These are phyloP conservation scores for Pelargonium nanum DNA, from an alignment of 345 rosid genomes.

Conservation along the genomic window DNA sequence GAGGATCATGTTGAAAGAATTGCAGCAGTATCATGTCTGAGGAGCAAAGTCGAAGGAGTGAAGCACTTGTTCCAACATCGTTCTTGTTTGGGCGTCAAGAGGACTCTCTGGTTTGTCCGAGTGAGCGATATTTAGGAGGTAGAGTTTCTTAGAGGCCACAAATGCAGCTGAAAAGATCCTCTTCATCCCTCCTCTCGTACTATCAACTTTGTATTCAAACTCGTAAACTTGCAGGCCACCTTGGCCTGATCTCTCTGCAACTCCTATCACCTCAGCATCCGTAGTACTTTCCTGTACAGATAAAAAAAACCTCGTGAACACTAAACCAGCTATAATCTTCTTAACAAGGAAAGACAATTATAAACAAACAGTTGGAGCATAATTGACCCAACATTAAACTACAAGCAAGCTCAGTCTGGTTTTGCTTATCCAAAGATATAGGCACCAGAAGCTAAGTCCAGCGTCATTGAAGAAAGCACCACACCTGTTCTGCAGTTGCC, in stretches of 20 bases:
- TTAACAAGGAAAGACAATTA: not conserved
- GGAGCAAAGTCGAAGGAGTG: constrained; percentile 58
- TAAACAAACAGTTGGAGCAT: too few relatives aligned
- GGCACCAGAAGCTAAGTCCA: too few relatives aligned
- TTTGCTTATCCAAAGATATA: too few relatives aligned
- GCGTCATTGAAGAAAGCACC: too few relatives aligned
- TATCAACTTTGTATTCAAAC: constrained; percentile 70
- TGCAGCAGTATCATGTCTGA: constrained; percentile 7
- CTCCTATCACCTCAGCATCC: constrained; percentile 61
- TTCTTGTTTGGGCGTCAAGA: constrained; percentile 46
- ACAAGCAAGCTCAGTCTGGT: too few relatives aligned
- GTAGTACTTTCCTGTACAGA: constrained; percentile 64
- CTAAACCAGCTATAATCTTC: not conserved
- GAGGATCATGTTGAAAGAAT: too few relatives aligned
- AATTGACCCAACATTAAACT: too few relatives aligned
- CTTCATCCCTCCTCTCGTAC: constrained; percentile 79
- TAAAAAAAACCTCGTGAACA: not conserved
- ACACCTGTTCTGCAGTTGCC: too few relatives aligned
- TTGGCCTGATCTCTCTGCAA: constrained; percentile 52
- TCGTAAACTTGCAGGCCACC: constrained; percentile 61
- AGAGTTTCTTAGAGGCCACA: constrained; percentile 66
- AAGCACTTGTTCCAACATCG: constrained; percentile 58
- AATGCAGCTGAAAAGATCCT: constrained; percentile 79
- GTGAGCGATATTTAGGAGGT: constrained; percentile 58
- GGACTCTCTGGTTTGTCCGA: constrained; percentile 72